Evolutionary conservation across 768 basidiomycete species (phyloP).

Genomic region (Termitomyces sp.): DNA sequence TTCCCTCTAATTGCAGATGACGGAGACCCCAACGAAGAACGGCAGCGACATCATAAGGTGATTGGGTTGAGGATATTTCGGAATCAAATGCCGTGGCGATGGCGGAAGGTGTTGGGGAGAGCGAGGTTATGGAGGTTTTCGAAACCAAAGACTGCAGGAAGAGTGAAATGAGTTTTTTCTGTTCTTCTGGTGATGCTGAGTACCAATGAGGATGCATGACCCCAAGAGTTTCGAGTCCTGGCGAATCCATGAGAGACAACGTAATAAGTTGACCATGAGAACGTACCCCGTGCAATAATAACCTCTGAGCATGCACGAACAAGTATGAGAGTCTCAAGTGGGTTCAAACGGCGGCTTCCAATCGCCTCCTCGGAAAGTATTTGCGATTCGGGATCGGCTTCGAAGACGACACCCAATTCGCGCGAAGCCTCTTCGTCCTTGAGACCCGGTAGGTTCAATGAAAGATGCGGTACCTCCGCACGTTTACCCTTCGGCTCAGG

Average conservation of each 20-base stretch:
- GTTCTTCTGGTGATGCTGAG: conserved; percentile 66
- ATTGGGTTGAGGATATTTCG: conserved; percentile 61
- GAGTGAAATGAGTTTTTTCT: conserved; percentile 64
- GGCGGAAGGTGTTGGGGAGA: conserved; percentile 47
- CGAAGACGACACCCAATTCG: conserved; percentile 55
- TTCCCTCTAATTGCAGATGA: conserved; percentile 61
- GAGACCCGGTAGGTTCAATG: conserved; percentile 55
- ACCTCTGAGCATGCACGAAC: conserved; percentile 66
- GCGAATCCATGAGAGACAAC: conserved; percentile 7
- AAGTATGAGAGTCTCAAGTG: conserved; percentile 58
- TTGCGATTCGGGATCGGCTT: conserved; percentile 49
- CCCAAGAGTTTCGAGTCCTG: conserved; percentile 79
- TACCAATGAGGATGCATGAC: conserved; percentile 87
- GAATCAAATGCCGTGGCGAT: conserved; percentile 53
- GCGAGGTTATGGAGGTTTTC: conserved; percentile 40
- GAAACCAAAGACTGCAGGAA: conserved; percentile 64
- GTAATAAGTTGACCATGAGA: conserved; percentile 4
- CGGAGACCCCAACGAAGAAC: conserved; percentile 80
- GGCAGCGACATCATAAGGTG: conserved; percentile 75
- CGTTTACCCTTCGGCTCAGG: conserved; percentile 32
- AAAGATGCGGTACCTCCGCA: conserved; percentile 49
- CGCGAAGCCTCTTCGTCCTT: conserved; percentile 45
- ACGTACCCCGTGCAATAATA: conserved; percentile 61
- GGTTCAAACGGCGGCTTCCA: conserved; percentile 54
- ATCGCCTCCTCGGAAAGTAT: conserved; percentile 48